These are phyloP conservation scores for Phaseolus coccineus DNA, from an alignment of 331 rosid species.

Conservation along the genomic window DNA sequence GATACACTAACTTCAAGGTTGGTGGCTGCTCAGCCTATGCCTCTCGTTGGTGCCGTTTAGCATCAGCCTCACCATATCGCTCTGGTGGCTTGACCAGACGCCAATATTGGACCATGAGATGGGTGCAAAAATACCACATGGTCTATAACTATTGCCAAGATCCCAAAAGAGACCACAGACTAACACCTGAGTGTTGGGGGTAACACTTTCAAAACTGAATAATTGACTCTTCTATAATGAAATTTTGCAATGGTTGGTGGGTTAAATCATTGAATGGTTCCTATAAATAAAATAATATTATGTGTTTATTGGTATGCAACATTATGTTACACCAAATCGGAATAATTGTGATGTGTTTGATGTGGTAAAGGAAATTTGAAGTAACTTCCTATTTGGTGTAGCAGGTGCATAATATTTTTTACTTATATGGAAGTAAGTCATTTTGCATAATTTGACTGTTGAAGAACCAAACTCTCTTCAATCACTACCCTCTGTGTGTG, in stretches of 20 bases:
- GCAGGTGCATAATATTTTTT: not conserved
- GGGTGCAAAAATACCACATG: constrained; percentile 87
- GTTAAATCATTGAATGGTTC: not conserved
- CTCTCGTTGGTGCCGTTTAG: constrained; percentile 69
- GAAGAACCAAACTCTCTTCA: not conserved
- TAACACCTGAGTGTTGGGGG: constrained; percentile 82
- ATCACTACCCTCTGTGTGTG: not conserved
- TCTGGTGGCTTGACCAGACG: constrained; percentile 78
- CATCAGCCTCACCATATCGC: constrained; percentile 74
- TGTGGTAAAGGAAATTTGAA: not conserved
- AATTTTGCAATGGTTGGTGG: not conserved
- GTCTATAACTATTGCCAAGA: constrained; percentile 90
- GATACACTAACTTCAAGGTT: constrained; percentile 75
- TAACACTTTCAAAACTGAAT: not conserved
- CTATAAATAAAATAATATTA: not conserved
- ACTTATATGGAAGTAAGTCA: not conserved
- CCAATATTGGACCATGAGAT: constrained; percentile 75
- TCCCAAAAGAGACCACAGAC: constrained; percentile 74
- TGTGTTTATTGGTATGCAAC: not conserved
- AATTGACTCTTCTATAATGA: not conserved
- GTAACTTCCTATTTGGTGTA: not conserved
- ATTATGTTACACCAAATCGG: not conserved
- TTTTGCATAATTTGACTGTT: not conserved
- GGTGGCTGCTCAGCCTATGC: constrained; percentile 87
- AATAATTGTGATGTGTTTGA: not conserved